Evolutionary conservation across 176 grass and related monocot genomes (phyloP).

Genomic region (Rhynchospora pubera): DNA sequence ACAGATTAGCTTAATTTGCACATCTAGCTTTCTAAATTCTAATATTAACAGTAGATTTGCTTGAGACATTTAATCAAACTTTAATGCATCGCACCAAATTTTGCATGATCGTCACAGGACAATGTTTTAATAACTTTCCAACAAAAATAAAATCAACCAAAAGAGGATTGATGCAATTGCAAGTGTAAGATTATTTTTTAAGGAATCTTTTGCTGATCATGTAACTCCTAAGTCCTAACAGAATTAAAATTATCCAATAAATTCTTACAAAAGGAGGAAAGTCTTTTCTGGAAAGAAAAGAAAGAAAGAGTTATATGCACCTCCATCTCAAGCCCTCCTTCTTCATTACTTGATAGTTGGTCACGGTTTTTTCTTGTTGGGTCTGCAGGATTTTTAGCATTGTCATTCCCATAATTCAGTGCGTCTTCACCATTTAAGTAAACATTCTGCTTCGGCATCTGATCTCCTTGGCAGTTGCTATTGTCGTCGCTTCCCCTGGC

Average conservation of each 20-base stretch:
- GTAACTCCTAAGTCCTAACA: not conserved
- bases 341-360: slow-evolving; percentile 20
- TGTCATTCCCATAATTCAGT: slow-evolving; percentile 18
- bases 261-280: not conserved
- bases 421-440: not conserved
- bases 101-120: not conserved
- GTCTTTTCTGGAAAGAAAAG: not conserved
- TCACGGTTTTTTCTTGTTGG: not conserved
- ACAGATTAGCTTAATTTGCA: not conserved
- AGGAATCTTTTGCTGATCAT: not conserved
- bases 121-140: not conserved
- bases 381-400: slow-evolving; percentile 21
- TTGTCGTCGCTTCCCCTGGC: slow-evolving; percentile 21
- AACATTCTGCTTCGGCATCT: slow-evolving; percentile 21
- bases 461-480: slow-evolving; percentile 11
- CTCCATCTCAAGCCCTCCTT: slow-evolving; percentile 44
- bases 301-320: not conserved
- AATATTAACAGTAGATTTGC: not conserved
- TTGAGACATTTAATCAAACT: not conserved
- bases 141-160: not conserved
- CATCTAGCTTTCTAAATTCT: not conserved
- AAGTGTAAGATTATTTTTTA: not conserved
- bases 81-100: not conserved
- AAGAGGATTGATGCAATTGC: not conserved
- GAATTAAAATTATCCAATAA: not conserved